Conservation (phyloP, 139 green algal genomes). For the Coelastrella sp. region DNA sequence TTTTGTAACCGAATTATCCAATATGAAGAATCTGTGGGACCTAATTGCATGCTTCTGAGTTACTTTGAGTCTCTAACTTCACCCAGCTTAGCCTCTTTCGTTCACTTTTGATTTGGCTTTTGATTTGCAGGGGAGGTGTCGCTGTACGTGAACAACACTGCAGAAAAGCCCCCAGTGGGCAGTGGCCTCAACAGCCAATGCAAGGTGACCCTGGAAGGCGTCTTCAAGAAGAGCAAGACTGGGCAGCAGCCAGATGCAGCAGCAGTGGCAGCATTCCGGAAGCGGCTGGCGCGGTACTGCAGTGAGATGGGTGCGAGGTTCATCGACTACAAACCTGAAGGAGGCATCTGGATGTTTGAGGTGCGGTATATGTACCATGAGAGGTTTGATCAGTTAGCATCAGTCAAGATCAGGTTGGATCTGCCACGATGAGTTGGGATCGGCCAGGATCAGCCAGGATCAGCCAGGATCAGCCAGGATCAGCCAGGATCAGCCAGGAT, state of each 20-base stretch:
- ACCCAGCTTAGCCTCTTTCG: too few relatives aligned
- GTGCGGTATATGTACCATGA: constrained; percentile 48
- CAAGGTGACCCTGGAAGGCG: constrained; percentile 79
- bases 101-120: not conserved
- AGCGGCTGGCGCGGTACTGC: constrained; percentile 26
- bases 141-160: constrained; percentile 77
- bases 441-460: too few relatives aligned
- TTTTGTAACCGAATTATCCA: too few relatives aligned
- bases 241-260: constrained; percentile 22
- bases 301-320: constrained; percentile 81
- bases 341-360: constrained; percentile 87
- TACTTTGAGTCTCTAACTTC: not conserved
- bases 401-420: too few relatives aligned
- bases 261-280: constrained; percentile 20
- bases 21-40: too few relatives aligned
- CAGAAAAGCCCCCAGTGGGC: constrained; percentile 81
- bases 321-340: constrained; percentile 78
- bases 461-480: too few relatives aligned
- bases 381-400: too few relatives aligned
- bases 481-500: too few relatives aligned
- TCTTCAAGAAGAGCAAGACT: constrained; percentile 65
- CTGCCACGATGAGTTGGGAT: too few relatives aligned
- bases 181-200: constrained; percentile 86
- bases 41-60: not conserved
- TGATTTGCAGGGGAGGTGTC: constrained; percentile 62